phyloP scores from a whole-genome alignment of 2,329 filamentous ascomycete genomes.

The Fusarium sp. region DNA sequence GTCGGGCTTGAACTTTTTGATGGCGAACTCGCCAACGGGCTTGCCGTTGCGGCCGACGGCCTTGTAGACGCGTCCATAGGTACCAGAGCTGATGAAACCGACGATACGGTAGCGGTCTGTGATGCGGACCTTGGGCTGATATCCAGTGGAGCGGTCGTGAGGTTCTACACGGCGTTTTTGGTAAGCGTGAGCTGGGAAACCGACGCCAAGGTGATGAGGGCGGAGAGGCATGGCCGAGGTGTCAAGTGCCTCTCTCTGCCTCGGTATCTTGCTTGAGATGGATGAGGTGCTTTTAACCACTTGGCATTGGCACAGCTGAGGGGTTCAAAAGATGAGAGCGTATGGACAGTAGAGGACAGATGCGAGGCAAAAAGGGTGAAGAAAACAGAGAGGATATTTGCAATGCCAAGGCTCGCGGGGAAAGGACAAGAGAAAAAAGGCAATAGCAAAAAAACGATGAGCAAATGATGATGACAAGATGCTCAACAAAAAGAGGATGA shows the following conservation, averaged over 20 bases:
- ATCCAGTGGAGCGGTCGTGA: conserved; percentile 64
- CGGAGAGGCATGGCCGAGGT: conserved; percentile 49
- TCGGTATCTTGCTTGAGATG: not conserved
- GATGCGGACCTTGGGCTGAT: conserved; percentile 85
- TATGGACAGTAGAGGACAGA: conserved; percentile 1
- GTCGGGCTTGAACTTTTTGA: conserved; percentile 99
- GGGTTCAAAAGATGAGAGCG: too few relatives aligned
- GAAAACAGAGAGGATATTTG: not conserved
- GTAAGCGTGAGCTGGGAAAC: conserved; percentile 44
- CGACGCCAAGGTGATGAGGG: conserved; percentile 48
- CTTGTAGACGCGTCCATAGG: conserved; percentile 98
- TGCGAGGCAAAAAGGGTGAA: not conserved
- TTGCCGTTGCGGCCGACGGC: conserved; percentile 73
- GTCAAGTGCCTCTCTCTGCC: not conserved
- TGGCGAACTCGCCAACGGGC: conserved; percentile 84
- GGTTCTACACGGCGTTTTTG: conserved; percentile 61
- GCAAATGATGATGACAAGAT: conserved; percentile 19
- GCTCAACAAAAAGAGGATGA: conserved; percentile 9
- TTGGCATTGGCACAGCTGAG: conserved; percentile 35
- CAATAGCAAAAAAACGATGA: not conserved
- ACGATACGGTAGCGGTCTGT: conserved; percentile 96
- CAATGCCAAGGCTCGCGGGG: not conserved
- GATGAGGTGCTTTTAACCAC: conserved; percentile 23
- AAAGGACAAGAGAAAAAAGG: not conserved
- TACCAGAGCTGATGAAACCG: conserved; percentile 97